Conservation (phyloP, 2,329 filamentous ascomycete species). For the Pleomassaria siparia region DNA sequence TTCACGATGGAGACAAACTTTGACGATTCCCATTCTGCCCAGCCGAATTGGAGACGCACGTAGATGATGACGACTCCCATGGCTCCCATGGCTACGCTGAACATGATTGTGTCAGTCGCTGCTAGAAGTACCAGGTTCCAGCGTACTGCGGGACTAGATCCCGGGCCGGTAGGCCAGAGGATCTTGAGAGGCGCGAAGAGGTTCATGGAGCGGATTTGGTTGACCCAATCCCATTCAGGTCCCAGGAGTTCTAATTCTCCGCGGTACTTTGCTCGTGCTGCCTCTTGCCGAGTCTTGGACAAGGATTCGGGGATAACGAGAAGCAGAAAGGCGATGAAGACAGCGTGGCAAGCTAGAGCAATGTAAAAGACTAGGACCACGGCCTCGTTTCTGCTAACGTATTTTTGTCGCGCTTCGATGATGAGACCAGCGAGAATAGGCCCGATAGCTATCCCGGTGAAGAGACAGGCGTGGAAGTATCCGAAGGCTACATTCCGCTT, state of each 20-base stretch:
- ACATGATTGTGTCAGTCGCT: conserved; percentile 76
- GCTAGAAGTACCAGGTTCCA: conserved; percentile 83
- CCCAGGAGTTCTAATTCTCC: conserved; percentile 41
- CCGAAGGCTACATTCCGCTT: conserved; percentile 81
- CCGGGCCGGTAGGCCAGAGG: conserved; percentile 70
- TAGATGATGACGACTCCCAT: conserved; percentile 85
- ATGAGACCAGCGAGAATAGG: conserved; percentile 80
- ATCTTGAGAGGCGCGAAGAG: conserved; percentile 76
- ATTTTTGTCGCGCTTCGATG: conserved; percentile 56
- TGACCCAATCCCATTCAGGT: conserved; percentile 47
- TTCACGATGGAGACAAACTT: conserved; percentile 81
- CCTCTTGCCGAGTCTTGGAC: conserved; percentile 68
- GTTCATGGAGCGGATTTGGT: conserved; percentile 56
- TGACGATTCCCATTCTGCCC: conserved; percentile 79
- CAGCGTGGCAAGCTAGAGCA: conserved; percentile 68
- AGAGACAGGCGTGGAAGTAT: conserved; percentile 86
- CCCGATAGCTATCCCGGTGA: conserved; percentile 83
- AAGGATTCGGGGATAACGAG: conserved; percentile 83
- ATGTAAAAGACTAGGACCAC: conserved; percentile 85
- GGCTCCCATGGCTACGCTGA: conserved; percentile 78
- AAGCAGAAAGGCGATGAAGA: conserved; percentile 72
- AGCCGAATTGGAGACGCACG: conserved; percentile 75
- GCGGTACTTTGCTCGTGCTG: conserved; percentile 69
- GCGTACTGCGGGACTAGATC: conserved; percentile 63
- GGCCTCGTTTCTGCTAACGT: conserved; percentile 61